A percentile compares a stretch with the other conserved stretches of the same genome.
phyloP scores from a whole-genome alignment of 2,329 filamentous ascomycete species.

The Paraphoma chrysanthemicola region DNA sequence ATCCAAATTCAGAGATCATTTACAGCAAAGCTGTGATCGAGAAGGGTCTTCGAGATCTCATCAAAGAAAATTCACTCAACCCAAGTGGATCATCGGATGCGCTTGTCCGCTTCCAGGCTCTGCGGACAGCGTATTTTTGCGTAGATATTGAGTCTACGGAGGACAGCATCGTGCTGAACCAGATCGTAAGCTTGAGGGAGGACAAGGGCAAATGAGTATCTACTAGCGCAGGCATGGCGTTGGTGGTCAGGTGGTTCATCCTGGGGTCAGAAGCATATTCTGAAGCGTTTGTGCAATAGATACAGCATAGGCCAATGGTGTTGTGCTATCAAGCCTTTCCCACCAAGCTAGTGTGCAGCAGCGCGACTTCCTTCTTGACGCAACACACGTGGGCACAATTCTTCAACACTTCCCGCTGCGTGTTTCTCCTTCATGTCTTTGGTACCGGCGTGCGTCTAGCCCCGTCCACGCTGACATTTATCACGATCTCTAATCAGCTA shows the following conservation, averaged over 20 bases:
- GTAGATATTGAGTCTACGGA: slow-evolving; percentile 73
- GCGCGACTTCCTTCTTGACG: too few species aligned
- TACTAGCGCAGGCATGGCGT: background rate
- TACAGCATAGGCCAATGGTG: background rate
- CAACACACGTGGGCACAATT: too few species aligned
- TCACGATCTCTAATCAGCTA: slow-evolving; percentile 6
- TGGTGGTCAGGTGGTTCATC: background rate
- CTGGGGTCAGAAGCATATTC: background rate
- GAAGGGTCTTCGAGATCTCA: slow-evolving; percentile 79
- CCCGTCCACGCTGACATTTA: background rate
- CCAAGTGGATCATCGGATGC: slow-evolving; percentile 44
- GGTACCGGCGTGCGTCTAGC: too few species aligned
- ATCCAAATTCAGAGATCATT: slow-evolving; percentile 82
- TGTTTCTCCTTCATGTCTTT: too few species aligned
- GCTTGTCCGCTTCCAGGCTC: slow-evolving; percentile 85
- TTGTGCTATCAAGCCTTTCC: too few species aligned
- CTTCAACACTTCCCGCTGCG: too few species aligned
- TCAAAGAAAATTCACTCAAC: slow-evolving; percentile 61
- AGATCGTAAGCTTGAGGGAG: slow-evolving; percentile 91
- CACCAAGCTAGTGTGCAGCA: too few species aligned
- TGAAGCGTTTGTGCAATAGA: background rate
- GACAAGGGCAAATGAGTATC: slow-evolving; percentile 56
- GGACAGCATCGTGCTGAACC: slow-evolving; percentile 85
- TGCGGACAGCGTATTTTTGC: slow-evolving; percentile 87
- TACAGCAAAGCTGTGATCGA: slow-evolving; percentile 82